These are phyloP conservation scores for Astragalus membranaceus DNA, from an alignment of 306 rosid species.

Conservation along the genomic window DNA sequence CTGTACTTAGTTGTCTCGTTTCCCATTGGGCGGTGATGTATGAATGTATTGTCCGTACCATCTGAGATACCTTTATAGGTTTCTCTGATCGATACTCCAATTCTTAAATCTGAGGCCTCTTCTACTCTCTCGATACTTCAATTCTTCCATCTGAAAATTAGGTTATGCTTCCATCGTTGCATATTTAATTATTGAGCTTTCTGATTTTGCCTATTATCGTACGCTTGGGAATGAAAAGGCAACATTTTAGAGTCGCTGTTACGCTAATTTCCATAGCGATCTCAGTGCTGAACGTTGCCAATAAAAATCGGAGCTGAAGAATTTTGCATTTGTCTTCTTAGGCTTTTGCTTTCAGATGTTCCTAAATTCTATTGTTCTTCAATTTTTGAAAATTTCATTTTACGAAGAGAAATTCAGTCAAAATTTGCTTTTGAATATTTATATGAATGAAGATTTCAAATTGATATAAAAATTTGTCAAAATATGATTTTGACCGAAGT, in stretches of 20 bases:
- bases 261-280: conserved; percentile 41
- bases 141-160: no score
- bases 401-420: no score
- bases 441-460: no score
- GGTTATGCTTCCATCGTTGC: no score
- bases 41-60: conserved; percentile 50
- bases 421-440: no score
- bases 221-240: conserved; percentile 30
- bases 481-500: no score
- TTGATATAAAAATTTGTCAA: no score
- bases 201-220: not conserved
- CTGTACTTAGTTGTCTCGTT: rapidly evolving
- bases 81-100: conserved; percentile 26
- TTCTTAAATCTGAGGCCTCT: conserved; percentile 36
- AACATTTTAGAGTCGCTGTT: conserved; percentile 89
- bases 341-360: conserved; percentile 46
- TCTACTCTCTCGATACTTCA: no score
- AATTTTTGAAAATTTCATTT: no score
- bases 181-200: no score
- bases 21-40: conserved; percentile 43
- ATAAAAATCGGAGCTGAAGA: conserved; percentile 44
- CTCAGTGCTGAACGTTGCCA: conserved; percentile 91
- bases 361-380: conserved; percentile 23
- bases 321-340: conserved; percentile 29
- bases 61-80: conserved; percentile 20